phyloP scores from a whole-genome alignment of 305 asterid genomes.

The Andrographis paniculata region DNA sequence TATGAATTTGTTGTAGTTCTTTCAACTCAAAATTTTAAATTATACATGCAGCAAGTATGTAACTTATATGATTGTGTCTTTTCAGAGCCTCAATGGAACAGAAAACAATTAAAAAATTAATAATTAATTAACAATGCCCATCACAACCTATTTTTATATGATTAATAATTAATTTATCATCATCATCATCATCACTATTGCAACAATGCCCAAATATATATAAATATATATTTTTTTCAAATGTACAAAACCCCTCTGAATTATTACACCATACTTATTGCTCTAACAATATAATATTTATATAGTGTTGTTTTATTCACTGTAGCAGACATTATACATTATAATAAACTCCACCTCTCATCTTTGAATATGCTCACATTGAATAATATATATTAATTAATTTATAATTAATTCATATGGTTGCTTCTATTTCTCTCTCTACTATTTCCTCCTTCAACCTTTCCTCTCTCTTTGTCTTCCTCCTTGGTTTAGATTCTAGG shows the following conservation, averaged over 20 bases:
- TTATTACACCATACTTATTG: background rate
- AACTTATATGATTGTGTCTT: too few relatives aligned
- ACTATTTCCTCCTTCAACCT: slow-evolving; percentile 30
- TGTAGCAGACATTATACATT: slow-evolving; percentile 13
- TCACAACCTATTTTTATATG: too few relatives aligned
- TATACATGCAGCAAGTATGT: too few relatives aligned
- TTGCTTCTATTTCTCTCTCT: slow-evolving; percentile 20
- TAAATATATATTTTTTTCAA: background rate
- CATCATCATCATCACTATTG: background rate
- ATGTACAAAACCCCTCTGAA: background rate
- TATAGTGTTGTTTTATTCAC: slow-evolving; percentile 6
- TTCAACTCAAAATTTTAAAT: too few relatives aligned
- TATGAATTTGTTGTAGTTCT: too few relatives aligned
- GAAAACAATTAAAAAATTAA: too few relatives aligned
- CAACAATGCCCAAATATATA: background rate
- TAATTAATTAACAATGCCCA: too few relatives aligned
- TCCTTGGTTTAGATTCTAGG: slow-evolving; percentile 46
- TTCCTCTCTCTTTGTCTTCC: slow-evolving; percentile 37
- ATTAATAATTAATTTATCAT: background rate
- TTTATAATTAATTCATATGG: background rate
- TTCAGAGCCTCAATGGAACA: too few relatives aligned
- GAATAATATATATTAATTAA: slow-evolving; percentile 17
- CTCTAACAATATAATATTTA: background rate
- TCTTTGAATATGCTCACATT: slow-evolving; percentile 23
- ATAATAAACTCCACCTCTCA: slow-evolving; percentile 13